Percentiles rank a stretch among this genome's conserved stretches.
Conservation (phyloP, 495 filamentous ascomycete genomes). For the Trichoderma virens region DNA sequence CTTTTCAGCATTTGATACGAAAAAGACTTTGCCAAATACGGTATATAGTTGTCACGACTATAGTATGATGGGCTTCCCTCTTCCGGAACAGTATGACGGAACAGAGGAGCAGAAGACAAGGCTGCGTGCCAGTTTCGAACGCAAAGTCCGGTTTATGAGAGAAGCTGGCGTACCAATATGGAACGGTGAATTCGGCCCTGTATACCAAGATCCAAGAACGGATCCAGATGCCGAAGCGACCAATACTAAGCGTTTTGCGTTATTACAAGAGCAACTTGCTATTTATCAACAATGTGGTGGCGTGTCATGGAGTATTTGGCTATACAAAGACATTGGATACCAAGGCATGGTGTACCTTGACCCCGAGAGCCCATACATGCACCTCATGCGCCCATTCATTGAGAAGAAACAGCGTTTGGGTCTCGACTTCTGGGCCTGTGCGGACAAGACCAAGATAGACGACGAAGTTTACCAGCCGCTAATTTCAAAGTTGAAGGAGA, state of each 20-base stretch:
- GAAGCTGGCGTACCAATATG: constrained; percentile 44
- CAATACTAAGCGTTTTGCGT: constrained; percentile 42
- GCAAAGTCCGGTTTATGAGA: constrained; percentile 50
- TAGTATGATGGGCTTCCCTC: constrained; percentile 46
- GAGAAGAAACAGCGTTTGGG: constrained; percentile 41
- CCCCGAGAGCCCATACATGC: constrained; percentile 40
- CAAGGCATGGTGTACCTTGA: constrained; percentile 51
- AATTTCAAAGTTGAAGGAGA: not conserved
- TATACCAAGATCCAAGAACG: constrained; percentile 40
- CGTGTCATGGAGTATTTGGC: constrained; percentile 53
- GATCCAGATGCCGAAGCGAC: constrained; percentile 33
- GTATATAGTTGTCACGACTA: constrained; percentile 57
- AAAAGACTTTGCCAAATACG: constrained; percentile 28
- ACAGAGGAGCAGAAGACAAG: constrained; percentile 39
- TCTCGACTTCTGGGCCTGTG: constrained; percentile 45
- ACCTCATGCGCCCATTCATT: constrained; percentile 39
- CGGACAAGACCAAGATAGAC: not conserved
- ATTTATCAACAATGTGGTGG: constrained; percentile 40
- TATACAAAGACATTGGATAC: constrained; percentile 54
- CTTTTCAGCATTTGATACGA: constrained; percentile 21
- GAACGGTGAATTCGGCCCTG: constrained; percentile 59
- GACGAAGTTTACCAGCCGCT: constrained; percentile 10
- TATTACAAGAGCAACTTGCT: constrained; percentile 45
- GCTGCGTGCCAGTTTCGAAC: constrained; percentile 37
- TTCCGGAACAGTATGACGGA: constrained; percentile 36